Base-by-base conservation (phyloP, 768 basidiomycete species). In the Gymnopilus junonius region DNA sequence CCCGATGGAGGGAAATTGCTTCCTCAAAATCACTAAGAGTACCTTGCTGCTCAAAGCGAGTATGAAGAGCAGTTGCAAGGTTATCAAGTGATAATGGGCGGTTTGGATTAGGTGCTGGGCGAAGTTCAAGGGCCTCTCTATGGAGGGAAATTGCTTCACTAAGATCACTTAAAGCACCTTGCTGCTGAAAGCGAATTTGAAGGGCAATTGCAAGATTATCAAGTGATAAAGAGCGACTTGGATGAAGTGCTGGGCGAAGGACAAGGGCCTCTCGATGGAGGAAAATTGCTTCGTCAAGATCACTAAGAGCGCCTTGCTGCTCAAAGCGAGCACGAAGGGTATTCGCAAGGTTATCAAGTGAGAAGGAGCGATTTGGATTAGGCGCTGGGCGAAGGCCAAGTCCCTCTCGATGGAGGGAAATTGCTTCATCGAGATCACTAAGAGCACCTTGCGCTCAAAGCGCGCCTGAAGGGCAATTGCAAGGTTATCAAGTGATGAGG, bases 141-240 rank as follows among this genome's bases (percentile, higher is more conserved):
- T 42, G 20, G 40, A 57, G 17, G 37, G 27, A 23, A 56, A 65
- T 65, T 8, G 55, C 54, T 34, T 65, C 59, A 20, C 61, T 55
- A 15, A 65, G 55, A 42, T 65, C 64, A 8, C 11, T 14, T 31
- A 4, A 31, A 6, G 10, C 12, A 27, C 46, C 34, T 20, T 11
- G 43, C 2, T 46, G 21, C 12, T 56, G 17, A 48, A 62, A 62
- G n/a, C 61, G 55, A 20, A 25, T 40, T 15, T 4, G 20, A 3
- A 62, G 55, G 14, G 55, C 43, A 42, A 25, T 37, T 7, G 32
- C 55, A 31, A 62, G 55, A 12, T 48, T 50, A 39, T 57, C 37
- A 15, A 57, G 39, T 4, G 20, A 43, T 40, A 17, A 15, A 3
- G 55, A 57, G 4, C 39, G 55, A 12, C 43, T 40, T 12, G 55